phyloP scores from a whole-genome alignment of 306 rosid genomes.

The Sophora flavescens region DNA sequence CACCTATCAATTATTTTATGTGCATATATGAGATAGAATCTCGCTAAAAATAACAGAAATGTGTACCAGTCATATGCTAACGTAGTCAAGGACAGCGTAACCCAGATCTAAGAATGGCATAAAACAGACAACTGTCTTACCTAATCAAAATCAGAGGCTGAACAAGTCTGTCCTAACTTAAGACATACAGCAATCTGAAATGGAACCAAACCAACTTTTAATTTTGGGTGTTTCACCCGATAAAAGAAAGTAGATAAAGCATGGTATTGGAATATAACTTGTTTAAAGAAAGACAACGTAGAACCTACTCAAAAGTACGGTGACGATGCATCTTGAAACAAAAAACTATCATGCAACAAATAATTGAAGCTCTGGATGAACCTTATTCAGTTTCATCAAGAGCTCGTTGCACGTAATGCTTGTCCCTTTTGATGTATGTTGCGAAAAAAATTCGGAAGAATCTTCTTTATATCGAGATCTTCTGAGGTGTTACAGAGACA shows the following conservation, averaged over 20 bases:
- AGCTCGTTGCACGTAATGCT: conserved; percentile 61
- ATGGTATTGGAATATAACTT: neutral
- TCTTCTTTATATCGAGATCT: conserved; percentile 57
- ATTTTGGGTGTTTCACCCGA: conserved; percentile 16
- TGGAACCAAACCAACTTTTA: conserved; percentile 22
- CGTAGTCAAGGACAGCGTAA: neutral
- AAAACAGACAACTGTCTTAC: conserved; percentile 21
- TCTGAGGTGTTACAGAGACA: conserved; percentile 64
- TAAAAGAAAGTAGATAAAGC: conserved; percentile 30
- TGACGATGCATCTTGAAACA: conserved; percentile 5
- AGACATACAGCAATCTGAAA: conserved; percentile 24
- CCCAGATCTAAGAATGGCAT: neutral
- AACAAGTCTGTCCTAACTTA: neutral
- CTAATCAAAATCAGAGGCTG: conserved; percentile 16
- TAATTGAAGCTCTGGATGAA: conserved; percentile 65
- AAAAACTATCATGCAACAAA: conserved; percentile 37
- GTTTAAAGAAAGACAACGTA: conserved; percentile 24
- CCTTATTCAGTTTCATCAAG: conserved; percentile 57
- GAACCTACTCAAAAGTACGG: conserved; percentile 46
- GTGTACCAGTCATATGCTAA: neutral
- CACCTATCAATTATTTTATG: conserved; percentile 5
- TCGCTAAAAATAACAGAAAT: neutral
- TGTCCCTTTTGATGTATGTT: conserved; percentile 50
- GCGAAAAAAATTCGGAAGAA: conserved; percentile 69
- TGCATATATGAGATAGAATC: neutral